A percentile compares a stretch with the other conserved stretches of the same genome.
Conservation (phyloP, 2,329 filamentous ascomycete species). For the Aspergillus glaucus region DNA sequence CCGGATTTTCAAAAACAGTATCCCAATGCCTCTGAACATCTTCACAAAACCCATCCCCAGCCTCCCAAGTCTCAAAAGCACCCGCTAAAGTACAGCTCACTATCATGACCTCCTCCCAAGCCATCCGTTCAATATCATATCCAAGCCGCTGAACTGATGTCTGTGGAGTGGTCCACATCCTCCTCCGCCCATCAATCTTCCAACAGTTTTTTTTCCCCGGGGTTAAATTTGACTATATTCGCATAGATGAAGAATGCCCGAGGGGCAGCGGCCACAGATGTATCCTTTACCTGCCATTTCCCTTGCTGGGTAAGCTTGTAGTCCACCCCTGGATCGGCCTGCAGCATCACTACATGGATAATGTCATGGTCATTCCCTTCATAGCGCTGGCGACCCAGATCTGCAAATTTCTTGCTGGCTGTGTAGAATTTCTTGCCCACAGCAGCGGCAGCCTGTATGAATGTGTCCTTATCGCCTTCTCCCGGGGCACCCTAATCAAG, state of each 20-base stretch:
- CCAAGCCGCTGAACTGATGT: constrained; percentile 22
- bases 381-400: constrained; percentile 12
- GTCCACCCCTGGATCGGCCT: constrained; percentile 26
- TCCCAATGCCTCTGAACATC: constrained; percentile 11
- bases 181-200: constrained; percentile 14
- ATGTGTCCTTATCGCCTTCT: constrained; percentile 25
- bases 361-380: constrained; percentile 6
- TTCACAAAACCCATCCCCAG: constrained; percentile 10
- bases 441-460: constrained; percentile 20
- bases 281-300: constrained; percentile 15
- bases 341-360: constrained; percentile 15
- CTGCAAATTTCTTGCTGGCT: constrained; percentile 17
- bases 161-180: constrained; percentile 19
- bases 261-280: constrained; percentile 13
- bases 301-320: constrained; percentile 15
- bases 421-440: constrained; percentile 17
- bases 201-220: constrained; percentile 18
- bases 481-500: constrained; percentile 25
- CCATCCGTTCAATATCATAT: constrained; percentile 23
- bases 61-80: constrained; percentile 20
- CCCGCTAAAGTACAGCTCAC: constrained; percentile 24
- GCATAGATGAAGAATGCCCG: constrained; percentile 27
- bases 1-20: constrained; percentile 14
- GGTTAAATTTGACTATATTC: constrained; percentile 27
- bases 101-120: constrained; percentile 22